Evolutionary conservation across 106 monocot species (phyloP), one percentile per base, ranked within the genome.

Genomic region (Dendrobium chrysotoxum): DNA sequence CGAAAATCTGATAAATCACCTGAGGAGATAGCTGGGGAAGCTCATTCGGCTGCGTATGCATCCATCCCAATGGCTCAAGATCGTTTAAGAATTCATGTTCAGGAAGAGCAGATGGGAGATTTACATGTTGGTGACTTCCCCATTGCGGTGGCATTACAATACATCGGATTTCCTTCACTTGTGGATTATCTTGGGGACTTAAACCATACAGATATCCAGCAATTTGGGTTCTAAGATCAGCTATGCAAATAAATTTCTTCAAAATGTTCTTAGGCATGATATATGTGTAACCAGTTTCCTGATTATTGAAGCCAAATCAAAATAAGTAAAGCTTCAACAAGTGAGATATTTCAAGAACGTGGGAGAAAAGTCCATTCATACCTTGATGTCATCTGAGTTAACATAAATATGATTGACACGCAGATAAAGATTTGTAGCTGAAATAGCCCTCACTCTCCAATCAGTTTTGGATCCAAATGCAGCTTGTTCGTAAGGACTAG

Each of bases 321-420:
- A 75, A 81, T 12, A 44, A 61, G 61, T 26, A 47, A 2, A 38
- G 2, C 21, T 0, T 38, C 74, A 41, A 23, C 8, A 10, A 42
- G 20, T 74, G 20, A 42, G 20, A 40, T 38, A 61, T 39, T 40
- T 30, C 26, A 17, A 31, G 21, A 44, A 71, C 4, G 35, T 76
- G 41, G 15, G 28, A 74, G 42, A 41, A 42, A 20, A 41, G 41
- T 42, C 16, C 40, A 57, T 75, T 58, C 64, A 57, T 81, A 99
- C 98, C 99, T 99, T 99, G 25, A 99, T 95, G 78, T 99, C 99
- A 90, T 99, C 99, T 20, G 99, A 99, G 83, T 99, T 99, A 8
- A 99, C 99, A 84, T 99, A 99, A 18, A 99, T 99, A 81, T 99
- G 95, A 87, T 95, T 95, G 28, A 99, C 99, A 72, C 99, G 93